Percentiles rank a stretch among this genome's conserved stretches.
Evolutionary conservation across 192 early-diverging fungal species (phyloP).

Genomic region (Entomortierella beljakovae): DNA sequence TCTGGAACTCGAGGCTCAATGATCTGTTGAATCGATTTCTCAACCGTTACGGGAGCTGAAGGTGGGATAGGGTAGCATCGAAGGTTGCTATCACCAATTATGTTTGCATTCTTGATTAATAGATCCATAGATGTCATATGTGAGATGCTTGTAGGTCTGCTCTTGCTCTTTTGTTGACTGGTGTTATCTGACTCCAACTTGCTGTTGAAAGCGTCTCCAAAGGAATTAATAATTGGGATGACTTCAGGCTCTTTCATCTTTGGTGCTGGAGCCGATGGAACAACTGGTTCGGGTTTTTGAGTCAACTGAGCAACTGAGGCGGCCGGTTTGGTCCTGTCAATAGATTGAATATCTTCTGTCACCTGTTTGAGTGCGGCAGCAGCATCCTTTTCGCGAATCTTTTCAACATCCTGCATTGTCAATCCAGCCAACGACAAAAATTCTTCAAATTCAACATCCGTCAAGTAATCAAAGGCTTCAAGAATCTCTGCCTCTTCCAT

Average conservation of each 20-base stretch:
- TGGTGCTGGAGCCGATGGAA: not conserved
- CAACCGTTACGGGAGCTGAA: not conserved
- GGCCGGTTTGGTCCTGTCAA: not conserved
- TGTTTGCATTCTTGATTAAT: conserved; percentile 31
- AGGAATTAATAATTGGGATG: not conserved
- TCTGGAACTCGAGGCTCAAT: not conserved
- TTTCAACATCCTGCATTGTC: conserved; percentile 36
- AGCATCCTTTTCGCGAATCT: conserved; percentile 42
- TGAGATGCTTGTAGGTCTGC: conserved; percentile 9
- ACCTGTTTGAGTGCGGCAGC: conserved; percentile 25
- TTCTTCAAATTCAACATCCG: conserved; percentile 37
- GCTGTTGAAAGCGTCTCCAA: not conserved
- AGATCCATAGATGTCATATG: conserved; percentile 52
- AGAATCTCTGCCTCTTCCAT: conserved; percentile 48
- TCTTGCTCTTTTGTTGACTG: not conserved
- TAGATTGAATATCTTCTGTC: conserved; percentile 35
- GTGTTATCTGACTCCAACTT: not conserved
- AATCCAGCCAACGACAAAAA: conserved; percentile 35
- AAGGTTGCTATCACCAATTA: conserved; percentile 46
- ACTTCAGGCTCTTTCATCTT: not conserved
- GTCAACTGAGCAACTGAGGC: not conserved
- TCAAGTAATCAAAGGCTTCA: conserved; percentile 50
- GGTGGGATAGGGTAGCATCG: conserved; percentile 33
- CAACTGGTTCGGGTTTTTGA: not conserved
- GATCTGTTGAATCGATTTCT: not conserved